Evolutionary conservation across 805 yeast species (phyloP).

Genomic region (Dipodascus geniculatus): DNA sequence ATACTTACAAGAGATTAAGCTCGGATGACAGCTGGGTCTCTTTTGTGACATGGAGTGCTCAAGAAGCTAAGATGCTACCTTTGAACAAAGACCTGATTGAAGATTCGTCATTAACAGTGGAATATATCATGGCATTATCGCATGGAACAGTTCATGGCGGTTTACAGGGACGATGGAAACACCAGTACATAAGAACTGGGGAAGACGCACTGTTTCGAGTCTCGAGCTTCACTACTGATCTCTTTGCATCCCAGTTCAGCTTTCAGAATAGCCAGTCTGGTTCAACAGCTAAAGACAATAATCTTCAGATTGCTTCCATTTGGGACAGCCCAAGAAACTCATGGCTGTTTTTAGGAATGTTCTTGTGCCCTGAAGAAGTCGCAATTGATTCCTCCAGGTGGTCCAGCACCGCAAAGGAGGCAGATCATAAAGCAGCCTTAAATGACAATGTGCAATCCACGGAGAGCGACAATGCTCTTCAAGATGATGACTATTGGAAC

Average conservation of each 20-base stretch:
- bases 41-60: background rate
- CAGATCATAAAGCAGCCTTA: background rate
- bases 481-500: slow-evolving; percentile 4
- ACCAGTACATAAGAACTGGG: background rate
- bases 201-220: background rate
- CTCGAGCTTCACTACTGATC: background rate
- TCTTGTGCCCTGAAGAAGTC: background rate
- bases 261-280: background rate
- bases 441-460: background rate
- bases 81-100: background rate
- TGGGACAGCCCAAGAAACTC: background rate
- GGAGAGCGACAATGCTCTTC: too few species aligned
- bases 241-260: background rate
- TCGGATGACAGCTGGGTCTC: background rate
- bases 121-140: background rate
- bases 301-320: background rate
- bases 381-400: background rate
- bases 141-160: background rate
- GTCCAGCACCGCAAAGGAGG: background rate
- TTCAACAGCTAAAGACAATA: background rate
- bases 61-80: background rate
- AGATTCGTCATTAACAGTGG: background rate
- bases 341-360: background rate
- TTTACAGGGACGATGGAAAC: background rate
- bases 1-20: background rate